A percentile compares a stretch with the other conserved stretches of the same genome.
phyloP scores from a whole-genome alignment of 2,329 filamentous ascomycete genomes.

The Alternaria ventricosa region DNA sequence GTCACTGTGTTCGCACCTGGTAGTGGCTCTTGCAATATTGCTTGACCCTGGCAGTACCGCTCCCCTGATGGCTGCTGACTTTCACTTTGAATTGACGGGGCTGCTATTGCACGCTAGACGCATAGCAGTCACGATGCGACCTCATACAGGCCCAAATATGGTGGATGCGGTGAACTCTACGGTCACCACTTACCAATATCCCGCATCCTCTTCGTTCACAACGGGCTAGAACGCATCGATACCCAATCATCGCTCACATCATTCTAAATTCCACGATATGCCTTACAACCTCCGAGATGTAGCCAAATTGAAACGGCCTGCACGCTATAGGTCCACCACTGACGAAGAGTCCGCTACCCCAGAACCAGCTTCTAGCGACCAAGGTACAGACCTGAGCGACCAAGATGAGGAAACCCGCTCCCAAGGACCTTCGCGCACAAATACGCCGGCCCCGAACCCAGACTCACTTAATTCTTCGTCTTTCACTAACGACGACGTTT shows the following conservation, averaged over 20 bases:
- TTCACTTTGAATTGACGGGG: constrained; percentile 1
- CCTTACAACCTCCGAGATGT: constrained; percentile 1
- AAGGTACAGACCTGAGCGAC: not conserved
- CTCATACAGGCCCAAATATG: not conserved
- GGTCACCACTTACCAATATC: not conserved
- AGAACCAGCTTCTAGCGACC: not conserved
- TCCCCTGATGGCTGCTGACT: not conserved
- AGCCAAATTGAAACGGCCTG: constrained; percentile 4
- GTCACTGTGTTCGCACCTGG: not conserved
- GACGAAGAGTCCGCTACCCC: not conserved
- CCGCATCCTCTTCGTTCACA: not conserved
- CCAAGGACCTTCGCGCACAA: not conserved
- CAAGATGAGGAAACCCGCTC: not conserved
- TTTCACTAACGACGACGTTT: not conserved
- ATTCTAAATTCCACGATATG: not conserved
- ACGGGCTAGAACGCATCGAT: not conserved
- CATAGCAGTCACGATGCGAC: not conserved
- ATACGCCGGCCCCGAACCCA: not conserved
- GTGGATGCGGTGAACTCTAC: not conserved
- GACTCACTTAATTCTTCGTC: not conserved
- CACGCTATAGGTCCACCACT: not conserved
- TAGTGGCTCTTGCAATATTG: not conserved
- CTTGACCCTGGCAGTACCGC: not conserved
- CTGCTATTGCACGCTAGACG: not conserved
- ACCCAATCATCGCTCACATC: not conserved